A percentile compares a stretch with the other conserved stretches of the same genome.
Evolutionary conservation across 2,329 filamentous ascomycete genomes (phyloP).

Genomic region (Trichophyton equinum): DNA sequence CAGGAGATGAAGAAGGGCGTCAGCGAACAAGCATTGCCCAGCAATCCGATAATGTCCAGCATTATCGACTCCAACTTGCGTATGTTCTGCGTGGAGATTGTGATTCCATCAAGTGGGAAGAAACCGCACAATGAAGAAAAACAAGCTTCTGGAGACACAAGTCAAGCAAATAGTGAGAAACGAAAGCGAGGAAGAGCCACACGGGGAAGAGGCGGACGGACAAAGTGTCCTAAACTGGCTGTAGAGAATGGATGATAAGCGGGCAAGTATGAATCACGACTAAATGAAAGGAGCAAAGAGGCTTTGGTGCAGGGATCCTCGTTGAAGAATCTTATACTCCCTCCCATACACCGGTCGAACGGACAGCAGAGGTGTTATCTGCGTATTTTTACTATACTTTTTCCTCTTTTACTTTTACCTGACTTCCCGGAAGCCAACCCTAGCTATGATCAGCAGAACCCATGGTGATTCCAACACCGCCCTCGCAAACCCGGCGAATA

Average conservation of each 20-base stretch:
- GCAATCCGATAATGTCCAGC: not conserved
- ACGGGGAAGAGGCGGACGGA: not conserved
- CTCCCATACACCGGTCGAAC: not conserved
- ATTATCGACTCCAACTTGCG: not conserved
- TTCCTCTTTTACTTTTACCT: not conserved
- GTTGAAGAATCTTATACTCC: not conserved
- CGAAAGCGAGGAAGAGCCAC: not conserved
- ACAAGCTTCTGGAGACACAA: not conserved
- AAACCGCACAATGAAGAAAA: not conserved
- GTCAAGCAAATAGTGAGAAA: not conserved
- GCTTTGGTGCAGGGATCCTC: not conserved
- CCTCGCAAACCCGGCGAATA: not conserved
- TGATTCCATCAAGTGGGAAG: not conserved
- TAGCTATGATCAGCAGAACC: not conserved
- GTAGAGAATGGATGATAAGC: not conserved
- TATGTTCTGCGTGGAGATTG: constrained; percentile 1
- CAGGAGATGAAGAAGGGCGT: not conserved
- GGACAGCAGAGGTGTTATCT: not conserved
- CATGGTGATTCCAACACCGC: not conserved
- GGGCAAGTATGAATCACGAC: not conserved
- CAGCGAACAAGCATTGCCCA: not conserved
- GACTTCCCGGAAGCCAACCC: not conserved
- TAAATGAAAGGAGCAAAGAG: not conserved
- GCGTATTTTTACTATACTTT: not conserved
- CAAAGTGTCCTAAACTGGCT: not conserved